Percentiles rank a stretch among this genome's conserved stretches.
Evolutionary conservation across 78 protist genomes (phyloP).

Genomic region (Paratrimastix pyriformis): DNA sequence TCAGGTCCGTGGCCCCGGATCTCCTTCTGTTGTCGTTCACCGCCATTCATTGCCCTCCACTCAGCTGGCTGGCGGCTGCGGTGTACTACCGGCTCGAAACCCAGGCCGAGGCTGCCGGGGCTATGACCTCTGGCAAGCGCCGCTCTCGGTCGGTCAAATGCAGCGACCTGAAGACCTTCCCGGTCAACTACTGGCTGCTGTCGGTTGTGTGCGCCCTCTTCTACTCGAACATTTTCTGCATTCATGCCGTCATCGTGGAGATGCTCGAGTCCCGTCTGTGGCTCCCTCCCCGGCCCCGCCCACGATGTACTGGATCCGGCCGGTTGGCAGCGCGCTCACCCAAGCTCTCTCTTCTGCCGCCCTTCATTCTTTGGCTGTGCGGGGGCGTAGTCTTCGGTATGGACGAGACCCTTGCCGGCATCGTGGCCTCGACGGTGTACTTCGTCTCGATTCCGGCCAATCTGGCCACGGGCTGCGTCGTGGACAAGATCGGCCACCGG

Average conservation of each 20-base stretch:
- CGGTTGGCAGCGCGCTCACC: neutral
- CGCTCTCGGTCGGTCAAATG: too few relatives aligned
- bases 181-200: constrained; percentile 16
- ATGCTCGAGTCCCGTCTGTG: neutral
- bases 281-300: neutral
- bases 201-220: constrained; percentile 5
- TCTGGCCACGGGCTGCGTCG: neutral
- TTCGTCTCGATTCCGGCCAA: constrained; percentile 4
- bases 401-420: too few relatives aligned
- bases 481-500: constrained; percentile 2
- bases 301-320: neutral
- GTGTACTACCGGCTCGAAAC: too few relatives aligned
- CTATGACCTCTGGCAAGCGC: too few relatives aligned
- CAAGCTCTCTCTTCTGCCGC: neutral
- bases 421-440: neutral
- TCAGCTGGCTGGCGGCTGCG: too few relatives aligned
- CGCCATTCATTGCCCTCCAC: too few relatives aligned
- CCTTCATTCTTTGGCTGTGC: neutral
- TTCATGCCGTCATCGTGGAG: constrained; percentile 6
- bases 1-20: too few relatives aligned
- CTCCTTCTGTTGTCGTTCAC: too few relatives aligned
- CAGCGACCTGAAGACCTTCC: too few relatives aligned
- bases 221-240: neutral
- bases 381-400: neutral
- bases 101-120: too few relatives aligned